Evolutionary conservation across 108 stramenopile genomes (phyloP), one percentile per base, ranked within the genome.

Genomic region (Cyclostephanos invisitatus): DNA sequence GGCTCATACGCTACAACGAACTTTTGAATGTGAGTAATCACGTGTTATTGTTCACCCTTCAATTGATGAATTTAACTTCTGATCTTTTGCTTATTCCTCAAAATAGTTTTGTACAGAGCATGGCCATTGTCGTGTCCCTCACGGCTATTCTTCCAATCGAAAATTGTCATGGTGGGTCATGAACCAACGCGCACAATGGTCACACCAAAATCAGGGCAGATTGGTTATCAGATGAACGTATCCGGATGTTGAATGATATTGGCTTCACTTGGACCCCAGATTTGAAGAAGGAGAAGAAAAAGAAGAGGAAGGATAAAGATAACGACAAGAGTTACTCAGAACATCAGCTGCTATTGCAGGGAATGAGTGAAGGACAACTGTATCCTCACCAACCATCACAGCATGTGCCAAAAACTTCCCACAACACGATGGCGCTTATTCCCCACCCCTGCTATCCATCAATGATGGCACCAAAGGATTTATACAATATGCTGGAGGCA

Each of bases 61-160:
- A 27, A 27, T 14, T 57, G 36, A 42, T 17, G 15, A 57, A 27
- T 57, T 11, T 5, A 57, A 54, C 53, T 22, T 28, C 29, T 38
- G 10, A 40, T 65, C 50, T 37, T 6, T 46, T 0, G 4, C 61
- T 11, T 37, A 11, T 37, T 42, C 14, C 35, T 35, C 28, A 9
- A 22, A 42, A 11, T 24, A 65, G 64, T 65, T 65, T 20, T 48
- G 64, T 36, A 1, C 12, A 20, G 68, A 56, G 25, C 62, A 85
- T 55, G 86, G 86, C 10, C 76, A 91, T 62, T 88, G 87, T 66
- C 87, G 87, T 56, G 90, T 91, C 27, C 90, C 90, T 3, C 85
- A 86, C 15, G 72, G 90, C 32, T 87, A 87, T 53, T 27, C 78
- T 7, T 49, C 56, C 27, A 91, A 91, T 47, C 72, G 83, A 3